A percentile compares a stretch with the other conserved stretches of the same genome.
Conservation (phyloP, 495 filamentous ascomycete species). For the Aspergillus kassunensis region DNA sequence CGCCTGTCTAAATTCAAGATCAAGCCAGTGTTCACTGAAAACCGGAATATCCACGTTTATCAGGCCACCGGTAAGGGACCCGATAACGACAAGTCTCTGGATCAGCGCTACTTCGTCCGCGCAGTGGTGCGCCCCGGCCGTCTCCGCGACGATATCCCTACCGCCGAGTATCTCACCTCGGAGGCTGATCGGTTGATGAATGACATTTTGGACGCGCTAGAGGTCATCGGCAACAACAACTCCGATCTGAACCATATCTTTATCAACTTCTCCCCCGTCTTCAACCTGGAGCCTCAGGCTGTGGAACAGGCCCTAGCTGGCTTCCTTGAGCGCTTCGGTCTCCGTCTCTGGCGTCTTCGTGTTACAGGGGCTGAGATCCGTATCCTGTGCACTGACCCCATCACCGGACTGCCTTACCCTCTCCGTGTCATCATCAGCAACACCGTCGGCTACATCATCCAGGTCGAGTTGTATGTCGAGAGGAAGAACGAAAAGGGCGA, state of each 20-base stretch:
- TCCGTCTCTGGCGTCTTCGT: constrained; percentile 91
- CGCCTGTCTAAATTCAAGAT: constrained; percentile 95
- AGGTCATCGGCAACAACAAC: constrained; percentile 98
- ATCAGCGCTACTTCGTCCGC: constrained; percentile 95
- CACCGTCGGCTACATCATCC: constrained; percentile 97
- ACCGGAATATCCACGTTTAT: constrained; percentile 98
- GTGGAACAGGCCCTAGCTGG: constrained; percentile 92
- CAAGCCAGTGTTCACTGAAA: constrained; percentile 97
- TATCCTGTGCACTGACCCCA: constrained; percentile 90
- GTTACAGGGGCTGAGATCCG: constrained; percentile 97
- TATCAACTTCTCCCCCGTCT: constrained; percentile 96
- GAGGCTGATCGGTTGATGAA: constrained; percentile 95
- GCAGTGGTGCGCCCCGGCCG: constrained; percentile 89
- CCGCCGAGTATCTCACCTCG: constrained; percentile 94
- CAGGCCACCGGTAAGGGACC: constrained; percentile 91
- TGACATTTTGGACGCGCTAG: constrained; percentile 94
- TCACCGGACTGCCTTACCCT: constrained; percentile 82
- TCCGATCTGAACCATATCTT: constrained; percentile 99
- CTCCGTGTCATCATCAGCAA: constrained; percentile 96
- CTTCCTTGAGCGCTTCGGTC: constrained; percentile 94
- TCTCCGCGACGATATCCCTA: constrained; percentile 93
- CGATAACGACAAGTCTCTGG: constrained; percentile 69
- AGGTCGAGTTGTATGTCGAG: constrained; percentile 96
- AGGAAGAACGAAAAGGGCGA: constrained; percentile 95
- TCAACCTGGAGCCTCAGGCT: constrained; percentile 84